These are phyloP conservation scores for Nicotiana sylvestris DNA, from an alignment of 257 asterid species.

Conservation along the genomic window DNA sequence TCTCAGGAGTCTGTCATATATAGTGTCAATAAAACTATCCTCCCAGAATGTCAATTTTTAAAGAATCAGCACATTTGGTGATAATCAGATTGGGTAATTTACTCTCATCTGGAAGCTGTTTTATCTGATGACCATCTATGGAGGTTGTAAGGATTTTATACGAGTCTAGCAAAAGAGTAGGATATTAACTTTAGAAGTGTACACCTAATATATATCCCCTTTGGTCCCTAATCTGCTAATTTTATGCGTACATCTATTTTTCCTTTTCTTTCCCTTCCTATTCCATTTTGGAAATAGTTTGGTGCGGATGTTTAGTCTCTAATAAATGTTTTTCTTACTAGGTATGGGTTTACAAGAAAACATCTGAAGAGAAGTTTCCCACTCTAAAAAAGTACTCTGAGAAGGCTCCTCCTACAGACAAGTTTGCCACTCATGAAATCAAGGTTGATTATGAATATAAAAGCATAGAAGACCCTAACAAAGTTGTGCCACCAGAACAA, in stretches of 20 bases:
- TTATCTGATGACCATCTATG: background rate
- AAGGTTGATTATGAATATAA: conserved; percentile 79
- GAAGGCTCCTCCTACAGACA: conserved; percentile 85
- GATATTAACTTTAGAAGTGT: background rate
- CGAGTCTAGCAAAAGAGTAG: background rate
- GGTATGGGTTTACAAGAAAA: conserved; percentile 99
- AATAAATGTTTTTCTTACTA: conserved; percentile 18
- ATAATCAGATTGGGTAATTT: background rate
- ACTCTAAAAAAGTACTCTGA: conserved; percentile 87
- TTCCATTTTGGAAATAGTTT: background rate
- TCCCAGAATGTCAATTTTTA: background rate
- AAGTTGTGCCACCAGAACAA: conserved; percentile 91
- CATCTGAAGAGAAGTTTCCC: conserved; percentile 88
- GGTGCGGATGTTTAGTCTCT: background rate
- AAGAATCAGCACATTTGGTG: background rate
- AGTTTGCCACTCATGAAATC: conserved; percentile 85
- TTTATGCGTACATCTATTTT: background rate
- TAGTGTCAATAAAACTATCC: background rate
- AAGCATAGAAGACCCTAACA: conserved; percentile 49
- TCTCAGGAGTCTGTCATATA: background rate
- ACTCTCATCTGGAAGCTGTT: background rate
- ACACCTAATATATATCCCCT: background rate
- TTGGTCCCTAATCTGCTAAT: background rate
- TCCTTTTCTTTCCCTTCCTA: background rate
- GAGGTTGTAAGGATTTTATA: background rate